phyloP scores from a whole-genome alignment of 2,329 filamentous ascomycete genomes.

The Allantophomopsis cytisporea region DNA sequence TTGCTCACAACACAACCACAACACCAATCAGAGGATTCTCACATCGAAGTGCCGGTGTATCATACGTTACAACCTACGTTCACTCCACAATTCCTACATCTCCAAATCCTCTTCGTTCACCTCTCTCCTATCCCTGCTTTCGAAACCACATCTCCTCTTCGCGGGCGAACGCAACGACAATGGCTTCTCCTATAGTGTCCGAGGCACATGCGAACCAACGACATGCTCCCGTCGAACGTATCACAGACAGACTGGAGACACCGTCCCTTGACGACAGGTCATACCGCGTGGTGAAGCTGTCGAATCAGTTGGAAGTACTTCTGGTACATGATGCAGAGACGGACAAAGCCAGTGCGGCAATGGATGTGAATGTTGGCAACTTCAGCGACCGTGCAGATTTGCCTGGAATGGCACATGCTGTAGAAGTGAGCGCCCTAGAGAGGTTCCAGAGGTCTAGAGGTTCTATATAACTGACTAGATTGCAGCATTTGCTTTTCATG shows the following conservation, averaged over 20 bases:
- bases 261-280: constrained; percentile 73
- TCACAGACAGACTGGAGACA: constrained; percentile 67
- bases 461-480: constrained; percentile 24
- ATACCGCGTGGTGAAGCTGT: constrained; percentile 78
- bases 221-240: constrained; percentile 12
- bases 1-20: no score
- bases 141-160: no score
- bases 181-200: no score
- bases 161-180: no score
- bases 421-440: constrained; percentile 50
- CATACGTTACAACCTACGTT: no score
- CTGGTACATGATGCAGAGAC: constrained; percentile 90
- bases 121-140: no score
- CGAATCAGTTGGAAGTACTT: constrained; percentile 79
- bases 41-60: no score
- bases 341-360: constrained; percentile 89
- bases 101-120: no score
- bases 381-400: constrained; percentile 87
- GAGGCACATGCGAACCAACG: no score
- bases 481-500: constrained; percentile 68
- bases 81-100: no score
- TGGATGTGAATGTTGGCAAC: constrained; percentile 92
- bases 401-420: constrained; percentile 89
- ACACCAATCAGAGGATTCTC: no score
- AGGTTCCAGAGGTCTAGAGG: no score